Conservation (phyloP, 2,329 filamentous ascomycete genomes). For the Exophiala bonariae region DNA sequence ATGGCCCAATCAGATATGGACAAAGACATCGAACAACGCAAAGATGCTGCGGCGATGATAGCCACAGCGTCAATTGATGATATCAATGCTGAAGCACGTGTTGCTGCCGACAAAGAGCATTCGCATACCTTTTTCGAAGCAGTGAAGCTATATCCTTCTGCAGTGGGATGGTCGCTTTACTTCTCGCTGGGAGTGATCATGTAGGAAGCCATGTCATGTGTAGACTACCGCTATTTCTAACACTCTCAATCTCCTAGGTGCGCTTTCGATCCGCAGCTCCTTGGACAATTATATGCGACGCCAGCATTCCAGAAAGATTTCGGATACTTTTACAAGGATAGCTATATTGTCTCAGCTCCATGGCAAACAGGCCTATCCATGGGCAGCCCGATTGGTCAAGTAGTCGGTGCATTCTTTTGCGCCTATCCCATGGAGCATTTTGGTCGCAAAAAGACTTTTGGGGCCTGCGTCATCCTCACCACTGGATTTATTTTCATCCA, state of each 20-base stretch:
- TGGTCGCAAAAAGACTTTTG: constrained; percentile 33
- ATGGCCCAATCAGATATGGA: constrained; percentile 36
- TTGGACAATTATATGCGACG: constrained; percentile 62
- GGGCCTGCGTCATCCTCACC: constrained; percentile 23
- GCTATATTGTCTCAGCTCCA: constrained; percentile 50
- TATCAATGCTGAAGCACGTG: constrained; percentile 31
- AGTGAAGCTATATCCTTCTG: constrained; percentile 46
- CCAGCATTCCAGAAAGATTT: constrained; percentile 60
- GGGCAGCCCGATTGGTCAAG: constrained; percentile 48
- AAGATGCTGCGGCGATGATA: constrained; percentile 23
- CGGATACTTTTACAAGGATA: constrained; percentile 49
- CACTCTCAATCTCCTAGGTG: constrained; percentile 11
- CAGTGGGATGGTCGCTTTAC: constrained; percentile 38
- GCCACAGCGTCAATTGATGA: constrained; percentile 25
- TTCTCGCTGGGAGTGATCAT: constrained; percentile 37
- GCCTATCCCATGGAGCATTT: constrained; percentile 40
- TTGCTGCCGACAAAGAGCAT: constrained; percentile 38
- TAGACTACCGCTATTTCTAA: constrained; percentile 1
- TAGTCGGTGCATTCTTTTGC: constrained; percentile 42
- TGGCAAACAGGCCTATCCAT: constrained; percentile 64
- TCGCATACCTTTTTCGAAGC: constrained; percentile 38
- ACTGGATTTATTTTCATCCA: constrained; percentile 26
- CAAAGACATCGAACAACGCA: constrained; percentile 22
- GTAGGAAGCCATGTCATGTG: no score
- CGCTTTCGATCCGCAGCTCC: constrained; percentile 62